Evolutionary conservation across 2,329 filamentous ascomycete species (phyloP), one percentile per base, ranked within the genome.

Genomic region (Penicillium frequentans): DNA sequence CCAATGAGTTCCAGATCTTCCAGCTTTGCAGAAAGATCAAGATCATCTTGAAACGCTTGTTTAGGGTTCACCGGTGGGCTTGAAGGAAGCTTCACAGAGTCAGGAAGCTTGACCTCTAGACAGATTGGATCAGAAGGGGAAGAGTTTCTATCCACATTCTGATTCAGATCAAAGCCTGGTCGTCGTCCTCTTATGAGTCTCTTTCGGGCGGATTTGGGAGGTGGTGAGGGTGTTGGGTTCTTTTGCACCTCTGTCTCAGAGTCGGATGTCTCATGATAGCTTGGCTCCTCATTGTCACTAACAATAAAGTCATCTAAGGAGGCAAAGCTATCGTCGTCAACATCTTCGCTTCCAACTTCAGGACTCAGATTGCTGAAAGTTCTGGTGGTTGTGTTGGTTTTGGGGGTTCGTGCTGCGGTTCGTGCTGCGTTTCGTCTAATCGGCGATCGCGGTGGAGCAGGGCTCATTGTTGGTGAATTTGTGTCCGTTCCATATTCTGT

Each of bases 281-380:
- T 76, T 24, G 68, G 54, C 49, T 75, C 69, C 13, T 76, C 73
- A 66, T 75, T 69, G 61, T 76, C 73, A 49, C 72, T 73, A 57
- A 76, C 71, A 61, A 78, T 72, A 52, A 77, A 77, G 52, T 71
- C 74, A 27, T 75, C 72, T 33, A 77, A 61, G 43, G 74, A 77
- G 56, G 74, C 65, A 48, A 70, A 71, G 49, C 69, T 69, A 63
- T 73, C 69, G 51, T 70, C 66, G 24, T 57, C 64, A 47, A 61
- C 60, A 14, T 62, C 64, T 23, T 68, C 66, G 7, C 68, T 64
- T 43, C 67, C 67, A 3, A 61, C 63, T 6, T 64, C 58, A 10
- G 51, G 47, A 16, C 63, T 58, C 26, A 56, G 55, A 45, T 63
- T 61, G 10, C 59, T 63, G n/a, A 54, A 39, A 37, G 64, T 59